A percentile compares a stretch with the other conserved stretches of the same genome.
Evolutionary conservation across 1,284 basidiomycete species (phyloP).

Genomic region (Ceratorhiza oryzae-sativae): DNA sequence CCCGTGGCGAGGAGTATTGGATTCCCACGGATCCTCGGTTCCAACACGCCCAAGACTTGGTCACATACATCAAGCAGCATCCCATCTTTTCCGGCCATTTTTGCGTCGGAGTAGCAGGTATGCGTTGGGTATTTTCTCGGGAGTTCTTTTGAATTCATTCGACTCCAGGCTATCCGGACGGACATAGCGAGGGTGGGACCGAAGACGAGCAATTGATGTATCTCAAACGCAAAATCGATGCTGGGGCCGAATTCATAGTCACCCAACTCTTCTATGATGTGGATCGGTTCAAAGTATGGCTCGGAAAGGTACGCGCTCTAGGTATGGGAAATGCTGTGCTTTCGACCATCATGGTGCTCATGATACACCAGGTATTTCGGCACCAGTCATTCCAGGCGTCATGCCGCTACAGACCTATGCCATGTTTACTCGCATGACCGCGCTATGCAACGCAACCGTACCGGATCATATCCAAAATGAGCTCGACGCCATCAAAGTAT

Average conservation of each 20-base stretch:
- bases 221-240: conserved; percentile 90
- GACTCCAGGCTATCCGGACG: conserved; percentile 85
- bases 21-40: conserved; percentile 86
- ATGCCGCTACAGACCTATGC: conserved; percentile 99
- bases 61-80: conserved; percentile 83
- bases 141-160: conserved; percentile 14
- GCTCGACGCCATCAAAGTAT: conserved; percentile 80
- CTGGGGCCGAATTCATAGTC: conserved; percentile 94
- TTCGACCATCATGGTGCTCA: neutral
- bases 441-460: conserved; percentile 84
- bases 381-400: conserved; percentile 93
- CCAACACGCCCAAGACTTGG: conserved; percentile 87
- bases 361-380: conserved; percentile 70
- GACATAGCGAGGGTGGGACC: conserved; percentile 74
- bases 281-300: conserved; percentile 83
- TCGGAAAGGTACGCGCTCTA: conserved; percentile 69
- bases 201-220: conserved; percentile 77
- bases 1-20: conserved; percentile 92
- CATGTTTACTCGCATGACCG: conserved; percentile 90
- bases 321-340: conserved; percentile 57
- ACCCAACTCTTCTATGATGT: conserved; percentile 98
- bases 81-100: conserved; percentile 86
- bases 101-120: conserved; percentile 90
- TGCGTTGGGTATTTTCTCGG: conserved; percentile 33
- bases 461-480: conserved; percentile 73